Percentiles rank a stretch among this genome's conserved stretches.
phyloP scores from a whole-genome alignment of 306 rosid species.

The Acacia crassicarpa region DNA sequence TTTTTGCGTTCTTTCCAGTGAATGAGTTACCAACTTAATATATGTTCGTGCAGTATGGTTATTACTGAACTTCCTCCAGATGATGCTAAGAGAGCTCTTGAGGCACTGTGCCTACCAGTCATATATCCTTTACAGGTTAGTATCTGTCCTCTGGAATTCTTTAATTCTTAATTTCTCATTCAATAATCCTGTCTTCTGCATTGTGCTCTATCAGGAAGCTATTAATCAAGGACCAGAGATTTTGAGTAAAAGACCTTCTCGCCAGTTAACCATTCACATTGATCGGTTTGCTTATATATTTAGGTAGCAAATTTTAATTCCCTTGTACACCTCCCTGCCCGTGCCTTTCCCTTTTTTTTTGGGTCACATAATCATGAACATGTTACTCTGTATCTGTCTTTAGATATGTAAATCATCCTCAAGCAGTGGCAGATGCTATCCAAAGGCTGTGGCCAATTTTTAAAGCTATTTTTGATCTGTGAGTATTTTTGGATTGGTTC shows the following conservation, averaged over 20 bases:
- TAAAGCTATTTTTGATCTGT: slow-evolving; percentile 95
- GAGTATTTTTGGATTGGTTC: slow-evolving; percentile 42
- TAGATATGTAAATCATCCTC: slow-evolving; percentile 93
- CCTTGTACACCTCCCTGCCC: slow-evolving; percentile 7
- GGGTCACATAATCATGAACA: slow-evolving; percentile 33
- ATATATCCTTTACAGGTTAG: slow-evolving; percentile 89
- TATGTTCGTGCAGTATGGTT: slow-evolving; percentile 66
- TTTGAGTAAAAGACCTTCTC: slow-evolving; percentile 75
- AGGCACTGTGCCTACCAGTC: slow-evolving; percentile 91
- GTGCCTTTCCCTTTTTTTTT: neutral
- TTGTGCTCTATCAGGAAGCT: slow-evolving; percentile 70
- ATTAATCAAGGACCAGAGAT: slow-evolving; percentile 79
- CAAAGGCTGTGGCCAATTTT: slow-evolving; percentile 96
- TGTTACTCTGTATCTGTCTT: slow-evolving; percentile 32
- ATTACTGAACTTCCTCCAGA: slow-evolving; percentile 92
- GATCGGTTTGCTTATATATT: slow-evolving; percentile 96
- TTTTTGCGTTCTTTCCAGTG: slow-evolving; percentile 23
- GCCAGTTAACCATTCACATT: slow-evolving; percentile 91
- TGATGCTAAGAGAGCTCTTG: slow-evolving; percentile 85
- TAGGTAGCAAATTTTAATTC: slow-evolving; percentile 51
- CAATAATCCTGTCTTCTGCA: slow-evolving; percentile 30
- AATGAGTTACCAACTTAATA: slow-evolving; percentile 34
- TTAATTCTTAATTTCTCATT: neutral
- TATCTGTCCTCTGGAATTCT: slow-evolving; percentile 30
- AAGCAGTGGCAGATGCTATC: slow-evolving; percentile 97